Base-by-base conservation (phyloP, 2,329 filamentous ascomycete species). In the Paecilomyces niveus region DNA sequence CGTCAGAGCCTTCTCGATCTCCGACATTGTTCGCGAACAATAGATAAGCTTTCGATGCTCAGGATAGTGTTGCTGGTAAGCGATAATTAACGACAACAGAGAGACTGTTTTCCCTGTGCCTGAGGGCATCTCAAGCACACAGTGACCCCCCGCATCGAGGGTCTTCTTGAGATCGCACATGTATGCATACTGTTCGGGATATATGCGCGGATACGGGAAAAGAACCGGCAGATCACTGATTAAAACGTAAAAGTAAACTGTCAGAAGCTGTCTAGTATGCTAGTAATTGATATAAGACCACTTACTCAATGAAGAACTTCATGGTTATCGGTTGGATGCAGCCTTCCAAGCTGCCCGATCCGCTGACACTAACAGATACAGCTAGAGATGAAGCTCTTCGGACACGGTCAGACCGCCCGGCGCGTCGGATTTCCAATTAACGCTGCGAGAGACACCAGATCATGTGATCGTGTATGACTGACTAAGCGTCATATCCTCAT, bases 11-110 rank as follows among this genome's bases (percentile, higher is more conserved):
- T 99, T 99, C 73, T 99, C 94, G 69, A 99, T 99, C 78, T 99
- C 94, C 39, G 94, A 99, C 92, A 99, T 99, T 58, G 94, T 99
- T 78, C 94, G 92, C 63, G 94, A 99, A 80, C 94, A 99, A 76
- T 99, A 99, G 58, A 99, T 97, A 55, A 99, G 85, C 76, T 99
- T 99, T 58, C 95, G 84, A 68, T 94, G 90, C 71, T 96, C 91
- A 2, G 92, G 91, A 68, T 93, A 92, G 72, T 92, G 88, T 72
- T 94, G 90, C 75, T 99, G 95, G 69, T 99, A 99, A 50, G 94
- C 93, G 59, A 99, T 87, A 69, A 99, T 99, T 66, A 99, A 84
- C 0, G 94, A 97, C 52, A 99, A 81, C 3, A 99, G 81, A 9
- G 94, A 97, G 26, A 99, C 90, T 0, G 94, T 99, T 80, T 99